These are phyloP conservation scores for Tricholomella constricta DNA, from an alignment of 768 basidiomycete genomes.

Conservation along the genomic window DNA sequence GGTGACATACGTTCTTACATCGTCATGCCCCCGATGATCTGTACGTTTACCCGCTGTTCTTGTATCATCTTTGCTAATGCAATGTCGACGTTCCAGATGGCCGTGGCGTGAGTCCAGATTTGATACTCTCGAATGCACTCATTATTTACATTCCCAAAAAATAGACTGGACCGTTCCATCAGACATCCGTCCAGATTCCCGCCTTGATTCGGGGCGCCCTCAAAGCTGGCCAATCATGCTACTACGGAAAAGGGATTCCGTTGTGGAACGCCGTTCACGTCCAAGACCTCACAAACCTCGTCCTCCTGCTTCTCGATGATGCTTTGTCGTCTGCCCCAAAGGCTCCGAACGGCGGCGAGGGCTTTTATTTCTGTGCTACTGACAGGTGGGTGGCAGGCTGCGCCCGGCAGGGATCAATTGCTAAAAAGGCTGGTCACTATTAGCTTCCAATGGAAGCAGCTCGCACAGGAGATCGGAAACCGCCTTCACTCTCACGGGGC, in stretches of 20 bases:
- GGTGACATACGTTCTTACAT: slow-evolving; percentile 17
- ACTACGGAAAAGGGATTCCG: slow-evolving; percentile 16
- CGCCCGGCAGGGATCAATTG: background rate
- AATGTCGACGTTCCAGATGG: slow-evolving; percentile 7
- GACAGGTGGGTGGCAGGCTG: slow-evolving; percentile 8
- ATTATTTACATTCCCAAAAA: background rate
- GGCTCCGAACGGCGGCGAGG: slow-evolving; percentile 14
- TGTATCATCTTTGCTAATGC: background rate
- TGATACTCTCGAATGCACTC: background rate
- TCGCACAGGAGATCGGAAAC: slow-evolving; percentile 16
- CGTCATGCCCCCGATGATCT: slow-evolving; percentile 17
- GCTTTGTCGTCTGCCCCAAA: slow-evolving; percentile 6
- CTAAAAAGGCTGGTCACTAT: background rate
- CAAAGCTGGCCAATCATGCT: slow-evolving; percentile 12
- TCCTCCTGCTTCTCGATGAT: slow-evolving; percentile 15
- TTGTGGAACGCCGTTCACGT: slow-evolving; percentile 19
- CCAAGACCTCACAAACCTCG: slow-evolving; percentile 13
- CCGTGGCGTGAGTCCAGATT: slow-evolving; percentile 12
- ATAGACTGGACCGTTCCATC: slow-evolving; percentile 20
- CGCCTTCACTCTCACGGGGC: slow-evolving; percentile 13
- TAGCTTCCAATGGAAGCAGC: slow-evolving; percentile 16
- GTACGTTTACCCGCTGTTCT: background rate
- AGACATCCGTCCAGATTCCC: slow-evolving; percentile 18
- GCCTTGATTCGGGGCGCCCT: slow-evolving; percentile 17
- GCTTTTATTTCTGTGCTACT: slow-evolving; percentile 18